Evolutionary conservation across 1,284 basidiomycete genomes (phyloP), one percentile per base, ranked within the genome.

Genomic region (Calocybe gambosa): DNA sequence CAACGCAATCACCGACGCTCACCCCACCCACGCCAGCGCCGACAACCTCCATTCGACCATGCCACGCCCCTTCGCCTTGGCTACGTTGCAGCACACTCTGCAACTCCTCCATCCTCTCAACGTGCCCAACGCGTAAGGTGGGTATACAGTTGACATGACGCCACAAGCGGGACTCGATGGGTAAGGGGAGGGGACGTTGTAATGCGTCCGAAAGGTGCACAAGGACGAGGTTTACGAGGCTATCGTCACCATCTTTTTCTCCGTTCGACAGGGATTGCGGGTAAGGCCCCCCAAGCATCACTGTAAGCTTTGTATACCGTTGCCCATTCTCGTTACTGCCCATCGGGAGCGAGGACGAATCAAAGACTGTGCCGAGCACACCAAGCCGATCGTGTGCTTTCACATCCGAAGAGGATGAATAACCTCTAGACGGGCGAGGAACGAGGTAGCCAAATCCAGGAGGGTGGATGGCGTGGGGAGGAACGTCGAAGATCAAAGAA

Each of bases 401-500:
- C 23, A 10, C 7, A 55, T 66, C 38, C 7, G 28, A 29, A 2
- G 31, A 16, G 15, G 31, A 34, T 34, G n/a, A 34, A 34, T 80
- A 79, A 10, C 64, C 83, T 25, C 58, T 67, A 47, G 42, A 54
- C 0, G 86, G 80, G 5, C 93, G 85, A 0, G 94, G 93, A 44
- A 96, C 78, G 54, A 99, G 83, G 68, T 95, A 98, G 1, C 95
- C 95, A 63, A 98, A 98, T 0, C 94, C 95, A 10, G 77, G 70
- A 0, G 89, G 89, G 58, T 91, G 85, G 25, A 89, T 71, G 29
- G 59, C 60, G 19, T 63, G 59, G 5, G 75, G 73, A 18, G 74
- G 68, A 4, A 67, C 61, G 25, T 78, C 72, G 73, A 93, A 82
- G 61, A 91, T 69, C 58, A 93, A 66, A 66, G 89, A 87, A 55